Evolutionary conservation across 2,329 filamentous ascomycete species (phyloP).

Genomic region (Fusarium begoniae): DNA sequence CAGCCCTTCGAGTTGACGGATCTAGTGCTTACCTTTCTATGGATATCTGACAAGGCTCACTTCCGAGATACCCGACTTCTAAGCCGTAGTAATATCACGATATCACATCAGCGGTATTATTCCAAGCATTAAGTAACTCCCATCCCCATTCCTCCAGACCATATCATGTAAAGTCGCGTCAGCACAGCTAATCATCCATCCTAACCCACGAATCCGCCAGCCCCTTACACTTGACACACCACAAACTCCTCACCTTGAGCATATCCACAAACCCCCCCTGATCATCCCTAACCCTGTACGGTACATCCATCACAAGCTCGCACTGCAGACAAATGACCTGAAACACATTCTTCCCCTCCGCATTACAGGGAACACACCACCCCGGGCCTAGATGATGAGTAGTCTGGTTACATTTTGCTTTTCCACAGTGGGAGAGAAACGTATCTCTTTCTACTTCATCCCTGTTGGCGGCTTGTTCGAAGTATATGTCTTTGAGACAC

Average conservation of each 20-base stretch:
- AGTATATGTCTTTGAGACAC: not conserved
- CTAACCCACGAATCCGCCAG: constrained; percentile 24
- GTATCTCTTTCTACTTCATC: not conserved
- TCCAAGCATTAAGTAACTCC: not conserved
- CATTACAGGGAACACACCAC: constrained; percentile 32
- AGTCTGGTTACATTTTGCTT: not conserved
- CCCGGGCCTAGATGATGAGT: constrained; percentile 34
- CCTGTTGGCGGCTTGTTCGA: not conserved
- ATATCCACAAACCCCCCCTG: constrained; percentile 25
- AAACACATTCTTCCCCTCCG: not conserved
- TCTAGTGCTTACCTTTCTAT: constrained; percentile 17
- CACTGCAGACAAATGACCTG: constrained; percentile 26
- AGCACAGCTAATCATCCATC: not conserved
- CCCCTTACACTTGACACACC: constrained; percentile 29
- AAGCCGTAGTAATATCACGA: not conserved
- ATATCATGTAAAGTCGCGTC: not conserved
- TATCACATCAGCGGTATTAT: not conserved
- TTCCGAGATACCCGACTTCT: not conserved
- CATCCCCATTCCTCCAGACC: not conserved
- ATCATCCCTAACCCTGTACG: constrained; percentile 9
- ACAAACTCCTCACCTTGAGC: constrained; percentile 23
- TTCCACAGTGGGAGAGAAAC: not conserved
- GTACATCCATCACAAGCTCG: not conserved
- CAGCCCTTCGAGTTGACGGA: not conserved
- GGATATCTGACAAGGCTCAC: not conserved